Percentiles rank a stretch among this genome's conserved stretches.
These are phyloP conservation scores for Decorospora gaudefroyi DNA, from an alignment of 2,329 filamentous ascomycete species.

Conservation along the genomic window DNA sequence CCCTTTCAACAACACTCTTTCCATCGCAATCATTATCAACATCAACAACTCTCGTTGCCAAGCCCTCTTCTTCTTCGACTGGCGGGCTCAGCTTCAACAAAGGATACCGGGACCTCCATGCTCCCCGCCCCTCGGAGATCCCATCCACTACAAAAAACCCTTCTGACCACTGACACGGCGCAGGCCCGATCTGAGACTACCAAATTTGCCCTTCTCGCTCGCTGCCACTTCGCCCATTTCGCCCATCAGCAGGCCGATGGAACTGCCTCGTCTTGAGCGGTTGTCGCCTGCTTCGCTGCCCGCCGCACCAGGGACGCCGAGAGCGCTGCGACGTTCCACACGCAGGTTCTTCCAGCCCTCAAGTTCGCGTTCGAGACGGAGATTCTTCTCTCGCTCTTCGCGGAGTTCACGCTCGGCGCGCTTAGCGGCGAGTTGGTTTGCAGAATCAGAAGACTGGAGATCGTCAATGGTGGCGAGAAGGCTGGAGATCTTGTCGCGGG, in stretches of 20 bases:
- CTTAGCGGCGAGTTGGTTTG: conserved; percentile 77
- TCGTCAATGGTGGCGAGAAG: conserved; percentile 91
- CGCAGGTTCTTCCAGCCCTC: conserved; percentile 77
- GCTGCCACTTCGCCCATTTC: conserved; percentile 42
- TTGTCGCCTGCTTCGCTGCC: conserved; percentile 52
- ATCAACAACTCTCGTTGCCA: conserved; percentile 19
- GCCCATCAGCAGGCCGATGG: conserved; percentile 48
- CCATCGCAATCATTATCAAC: conserved; percentile 10
- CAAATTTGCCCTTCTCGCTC: conserved; percentile 41
- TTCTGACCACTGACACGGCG: conserved; percentile 54
- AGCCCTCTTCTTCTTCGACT: conserved; percentile 36
- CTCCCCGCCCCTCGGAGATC: conserved; percentile 37
- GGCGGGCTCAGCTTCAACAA: conserved; percentile 35
- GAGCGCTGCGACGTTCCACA: conserved; percentile 58
- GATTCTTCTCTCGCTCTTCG: conserved; percentile 80
- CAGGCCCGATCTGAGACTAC: conserved; percentile 39
- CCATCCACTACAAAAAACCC: conserved; percentile 56
- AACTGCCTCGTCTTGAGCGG: conserved; percentile 51
- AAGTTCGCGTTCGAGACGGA: conserved; percentile 84
- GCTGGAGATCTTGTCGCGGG: conserved; percentile 88
- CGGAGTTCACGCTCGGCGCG: conserved; percentile 87
- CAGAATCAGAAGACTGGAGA: conserved; percentile 83
- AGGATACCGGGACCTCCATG: conserved; percentile 37
- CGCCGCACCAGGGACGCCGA: conserved; percentile 41
- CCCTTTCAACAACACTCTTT: conserved; percentile 14